Evolutionary conservation across 306 rosid species (phyloP).

Genomic region (Dryas drummondii): DNA sequence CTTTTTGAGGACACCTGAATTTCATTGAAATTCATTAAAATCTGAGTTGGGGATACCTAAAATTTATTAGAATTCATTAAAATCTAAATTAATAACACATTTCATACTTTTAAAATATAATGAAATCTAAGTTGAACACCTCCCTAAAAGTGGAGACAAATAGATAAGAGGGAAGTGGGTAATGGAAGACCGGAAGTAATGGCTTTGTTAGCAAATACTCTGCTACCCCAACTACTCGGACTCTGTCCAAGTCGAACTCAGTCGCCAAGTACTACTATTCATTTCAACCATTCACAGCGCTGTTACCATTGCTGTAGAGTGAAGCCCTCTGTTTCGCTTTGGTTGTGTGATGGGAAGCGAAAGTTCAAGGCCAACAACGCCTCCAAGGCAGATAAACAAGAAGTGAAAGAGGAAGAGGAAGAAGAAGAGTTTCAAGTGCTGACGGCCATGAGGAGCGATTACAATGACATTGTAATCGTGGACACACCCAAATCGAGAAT

Average conservation of each 20-base stretch:
- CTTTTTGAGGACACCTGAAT: too few species aligned
- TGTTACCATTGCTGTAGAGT: background rate
- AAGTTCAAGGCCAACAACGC: constrained; percentile 4
- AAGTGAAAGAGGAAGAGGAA: constrained; percentile 23
- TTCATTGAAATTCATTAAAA: too few species aligned
- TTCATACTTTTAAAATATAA: too few species aligned
- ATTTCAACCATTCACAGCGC: constrained; percentile 1
- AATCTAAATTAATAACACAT: too few species aligned
- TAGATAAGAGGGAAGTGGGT: background rate
- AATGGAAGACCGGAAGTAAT: background rate
- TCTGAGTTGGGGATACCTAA: too few species aligned
- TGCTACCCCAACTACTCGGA: constrained; percentile 7
- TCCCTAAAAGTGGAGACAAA: background rate
- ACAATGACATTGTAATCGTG: constrained; percentile 70
- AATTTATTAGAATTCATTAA: too few species aligned
- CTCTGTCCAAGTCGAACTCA: constrained; percentile 9
- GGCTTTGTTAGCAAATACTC: constrained; percentile 3
- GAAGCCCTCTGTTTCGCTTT: constrained; percentile 4
- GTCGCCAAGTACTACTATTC: background rate
- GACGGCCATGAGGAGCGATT: constrained; percentile 43
- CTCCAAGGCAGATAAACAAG: constrained; percentile 16
- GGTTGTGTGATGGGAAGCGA: background rate
- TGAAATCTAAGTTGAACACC: too few species aligned
- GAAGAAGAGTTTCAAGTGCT: constrained; percentile 57
- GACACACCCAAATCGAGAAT: constrained; percentile 65